phyloP scores from a whole-genome alignment of 2,329 filamentous ascomycete genomes.

The Colletotrichum tabaci region DNA sequence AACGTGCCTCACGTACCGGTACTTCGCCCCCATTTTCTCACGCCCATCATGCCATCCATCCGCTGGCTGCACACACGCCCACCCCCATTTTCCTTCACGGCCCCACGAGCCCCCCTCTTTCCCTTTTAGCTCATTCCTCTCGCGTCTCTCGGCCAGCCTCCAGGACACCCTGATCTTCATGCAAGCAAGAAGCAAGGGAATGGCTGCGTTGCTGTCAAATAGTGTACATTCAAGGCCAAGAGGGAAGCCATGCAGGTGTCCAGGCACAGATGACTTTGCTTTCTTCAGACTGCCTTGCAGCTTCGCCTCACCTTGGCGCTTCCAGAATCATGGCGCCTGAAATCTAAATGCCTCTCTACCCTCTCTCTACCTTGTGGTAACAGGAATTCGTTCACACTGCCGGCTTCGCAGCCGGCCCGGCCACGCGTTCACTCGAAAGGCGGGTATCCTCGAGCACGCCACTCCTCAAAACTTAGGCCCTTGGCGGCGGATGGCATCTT shows the following conservation, averaged over 20 bases:
- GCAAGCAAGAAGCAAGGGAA: conserved; percentile 31
- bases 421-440: conserved; percentile 27
- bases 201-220: conserved; percentile 15
- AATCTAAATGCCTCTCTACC: background rate
- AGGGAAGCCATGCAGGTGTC: conserved; percentile 21
- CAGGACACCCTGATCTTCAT: conserved; percentile 25
- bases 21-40: conserved; percentile 6
- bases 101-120: conserved; percentile 9
- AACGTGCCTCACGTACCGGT: conserved; percentile 8
- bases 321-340: background rate
- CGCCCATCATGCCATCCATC: conserved; percentile 19
- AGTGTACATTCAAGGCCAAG: conserved; percentile 22
- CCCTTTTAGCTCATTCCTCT: conserved; percentile 6
- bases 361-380: no score
- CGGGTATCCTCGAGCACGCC: conserved; percentile 46
- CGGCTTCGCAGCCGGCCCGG: conserved; percentile 5
- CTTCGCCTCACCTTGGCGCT: conserved; percentile 4
- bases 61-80: background rate
- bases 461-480: conserved; percentile 53
- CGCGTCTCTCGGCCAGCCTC: conserved; percentile 9
- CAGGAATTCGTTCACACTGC: background rate
- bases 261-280: conserved; percentile 22
- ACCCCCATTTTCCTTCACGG: conserved; percentile 2
- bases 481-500: conserved; percentile 54
- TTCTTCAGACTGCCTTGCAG: conserved; percentile 25